Conservation (phyloP, 228 moss, liverwort and hornwort genomes). For the Sphagnum magellanicum region DNA sequence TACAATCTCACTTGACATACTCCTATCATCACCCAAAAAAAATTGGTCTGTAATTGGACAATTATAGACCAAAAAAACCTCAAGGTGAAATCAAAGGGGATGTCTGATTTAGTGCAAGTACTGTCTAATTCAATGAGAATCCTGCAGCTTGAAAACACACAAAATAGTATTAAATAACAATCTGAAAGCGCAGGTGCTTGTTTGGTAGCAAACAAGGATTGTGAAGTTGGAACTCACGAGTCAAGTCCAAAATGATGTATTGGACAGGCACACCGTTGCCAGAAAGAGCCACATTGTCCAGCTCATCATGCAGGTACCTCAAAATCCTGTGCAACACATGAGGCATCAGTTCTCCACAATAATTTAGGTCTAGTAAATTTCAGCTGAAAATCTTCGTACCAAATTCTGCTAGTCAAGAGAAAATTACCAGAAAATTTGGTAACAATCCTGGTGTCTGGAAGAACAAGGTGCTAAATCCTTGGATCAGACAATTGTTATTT, state of each 20-base stretch:
- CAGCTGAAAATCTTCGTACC: neutral
- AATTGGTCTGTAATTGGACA: too few species aligned
- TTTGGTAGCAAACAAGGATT: neutral
- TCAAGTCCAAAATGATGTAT: constrained; percentile 42
- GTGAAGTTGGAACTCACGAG: constrained; percentile 31
- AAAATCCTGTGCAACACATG: constrained; percentile 24
- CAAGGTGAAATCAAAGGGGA: too few species aligned
- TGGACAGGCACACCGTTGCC: constrained; percentile 19
- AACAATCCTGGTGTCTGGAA: too few species aligned
- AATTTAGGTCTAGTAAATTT: neutral
- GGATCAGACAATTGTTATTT: neutral
- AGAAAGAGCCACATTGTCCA: constrained; percentile 11
- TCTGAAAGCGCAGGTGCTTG: neutral
- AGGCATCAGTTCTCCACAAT: neutral
- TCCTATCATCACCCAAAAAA: too few species aligned
- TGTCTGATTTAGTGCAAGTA: too few species aligned
- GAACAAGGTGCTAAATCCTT: too few species aligned
- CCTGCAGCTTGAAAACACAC: neutral
- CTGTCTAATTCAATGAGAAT: too few species aligned
- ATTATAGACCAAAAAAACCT: too few species aligned
- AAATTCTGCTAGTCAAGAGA: neutral
- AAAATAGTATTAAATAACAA: too few species aligned
- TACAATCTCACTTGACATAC: too few species aligned
- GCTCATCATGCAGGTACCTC: constrained; percentile 40
- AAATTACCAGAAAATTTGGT: neutral